Evolutionary conservation across 495 filamentous ascomycete genomes (phyloP).

Genomic region (Talaromyces adpressus): DNA sequence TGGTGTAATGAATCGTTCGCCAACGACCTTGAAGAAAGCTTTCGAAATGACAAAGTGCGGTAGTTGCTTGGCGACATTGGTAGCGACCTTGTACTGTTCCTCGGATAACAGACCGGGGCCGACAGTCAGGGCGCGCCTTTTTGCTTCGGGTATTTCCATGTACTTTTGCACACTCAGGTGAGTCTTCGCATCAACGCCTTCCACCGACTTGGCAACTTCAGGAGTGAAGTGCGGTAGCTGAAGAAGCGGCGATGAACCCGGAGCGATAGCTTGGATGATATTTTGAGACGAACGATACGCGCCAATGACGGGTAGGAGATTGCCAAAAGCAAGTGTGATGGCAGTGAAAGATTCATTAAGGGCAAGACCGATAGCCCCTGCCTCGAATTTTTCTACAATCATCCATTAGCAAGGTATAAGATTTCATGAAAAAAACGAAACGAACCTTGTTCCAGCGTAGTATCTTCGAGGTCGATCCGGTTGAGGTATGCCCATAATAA

Average conservation of each 20-base stretch:
- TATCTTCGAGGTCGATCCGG: constrained; percentile 70
- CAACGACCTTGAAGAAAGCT: constrained; percentile 96
- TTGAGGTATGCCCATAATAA: constrained; percentile 93
- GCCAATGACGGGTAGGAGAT: constrained; percentile 70
- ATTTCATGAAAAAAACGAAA: constrained; percentile 9
- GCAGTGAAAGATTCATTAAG: constrained; percentile 81
- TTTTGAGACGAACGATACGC: constrained; percentile 78
- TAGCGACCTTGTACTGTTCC: constrained; percentile 66
- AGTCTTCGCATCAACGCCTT: constrained; percentile 62
- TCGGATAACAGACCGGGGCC: constrained; percentile 66
- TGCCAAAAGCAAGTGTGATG: constrained; percentile 81
- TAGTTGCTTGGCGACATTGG: constrained; percentile 71
- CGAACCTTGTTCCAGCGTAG: constrained; percentile 64
- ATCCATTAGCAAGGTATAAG: constrained; percentile 2
- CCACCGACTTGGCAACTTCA: constrained; percentile 62
- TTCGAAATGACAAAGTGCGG: constrained; percentile 81
- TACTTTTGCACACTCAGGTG: constrained; percentile 80
- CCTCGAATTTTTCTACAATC: constrained; percentile 57
- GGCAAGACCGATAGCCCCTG: constrained; percentile 75
- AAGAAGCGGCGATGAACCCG: constrained; percentile 76
- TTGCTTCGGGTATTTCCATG: constrained; percentile 70
- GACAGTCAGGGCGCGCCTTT: constrained; percentile 60
- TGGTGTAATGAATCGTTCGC: constrained; percentile 88
- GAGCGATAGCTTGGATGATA: constrained; percentile 82
- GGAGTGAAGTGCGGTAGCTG: constrained; percentile 88